phyloP scores from a whole-genome alignment of 2,329 filamentous ascomycete genomes.

The Scleromitrula shiraiana region DNA sequence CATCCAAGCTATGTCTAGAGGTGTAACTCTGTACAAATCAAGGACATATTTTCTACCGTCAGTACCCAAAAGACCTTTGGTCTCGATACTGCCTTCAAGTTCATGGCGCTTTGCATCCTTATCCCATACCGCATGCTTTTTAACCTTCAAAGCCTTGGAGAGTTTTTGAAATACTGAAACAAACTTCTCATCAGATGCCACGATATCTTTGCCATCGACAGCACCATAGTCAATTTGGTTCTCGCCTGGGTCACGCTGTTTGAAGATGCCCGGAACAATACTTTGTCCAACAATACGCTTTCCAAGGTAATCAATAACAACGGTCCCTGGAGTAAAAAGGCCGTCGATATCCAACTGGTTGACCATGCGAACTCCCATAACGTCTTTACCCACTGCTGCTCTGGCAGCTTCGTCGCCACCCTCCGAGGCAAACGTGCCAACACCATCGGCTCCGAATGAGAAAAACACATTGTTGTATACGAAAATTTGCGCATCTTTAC shows the following conservation, averaged over 20 bases:
- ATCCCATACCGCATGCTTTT: slow-evolving; percentile 96
- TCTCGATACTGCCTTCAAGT: slow-evolving; percentile 92
- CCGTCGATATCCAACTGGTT: slow-evolving; percentile 96
- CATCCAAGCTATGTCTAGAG: slow-evolving; percentile 83
- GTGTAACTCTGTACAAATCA: slow-evolving; percentile 90
- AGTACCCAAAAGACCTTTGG: slow-evolving; percentile 93
- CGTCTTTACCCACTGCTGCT: slow-evolving; percentile 94
- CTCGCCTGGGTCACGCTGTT: slow-evolving; percentile 93
- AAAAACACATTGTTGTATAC: slow-evolving; percentile 99
- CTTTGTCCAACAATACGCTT: slow-evolving; percentile 97
- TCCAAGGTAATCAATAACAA: slow-evolving; percentile 93
- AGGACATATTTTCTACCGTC: slow-evolving; percentile 97
- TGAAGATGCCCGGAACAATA: slow-evolving; percentile 98
- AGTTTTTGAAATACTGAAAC: slow-evolving; percentile 78
- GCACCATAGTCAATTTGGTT: slow-evolving; percentile 99
- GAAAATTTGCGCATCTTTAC: slow-evolving; percentile 89
- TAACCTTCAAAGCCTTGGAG: slow-evolving; percentile 82
- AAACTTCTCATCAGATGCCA: slow-evolving; percentile 85
- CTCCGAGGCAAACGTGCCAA: slow-evolving; percentile 93
- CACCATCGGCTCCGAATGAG: slow-evolving; percentile 94
- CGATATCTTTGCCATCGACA: slow-evolving; percentile 92
- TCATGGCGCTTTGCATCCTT: slow-evolving; percentile 88
- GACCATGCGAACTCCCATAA: slow-evolving; percentile 85
- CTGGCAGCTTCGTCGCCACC: slow-evolving; percentile 94
- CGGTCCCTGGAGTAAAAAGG: slow-evolving; percentile 89